Conservation (phyloP, 2,329 filamentous ascomycete genomes). For the Stachybotrys chlorohalonatus region DNA sequence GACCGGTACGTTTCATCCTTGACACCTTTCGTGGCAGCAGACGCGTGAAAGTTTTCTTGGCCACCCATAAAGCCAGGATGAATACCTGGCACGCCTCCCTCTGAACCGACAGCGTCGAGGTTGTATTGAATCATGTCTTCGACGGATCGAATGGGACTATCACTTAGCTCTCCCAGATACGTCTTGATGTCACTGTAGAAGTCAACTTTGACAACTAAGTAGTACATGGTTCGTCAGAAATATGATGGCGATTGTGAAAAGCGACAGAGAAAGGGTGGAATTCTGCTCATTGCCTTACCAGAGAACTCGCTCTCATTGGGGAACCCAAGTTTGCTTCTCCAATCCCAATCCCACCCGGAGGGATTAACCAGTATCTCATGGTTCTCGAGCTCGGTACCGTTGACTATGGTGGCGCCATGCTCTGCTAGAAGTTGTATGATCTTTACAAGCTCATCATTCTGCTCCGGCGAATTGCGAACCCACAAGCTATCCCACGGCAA, state of each 20-base stretch:
- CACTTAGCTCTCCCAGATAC: constrained; percentile 54
- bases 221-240: too few relatives aligned
- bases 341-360: constrained; percentile 68
- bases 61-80: constrained; percentile 59
- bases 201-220: constrained; percentile 48
- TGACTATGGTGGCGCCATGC: constrained; percentile 59
- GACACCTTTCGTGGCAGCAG: constrained; percentile 48
- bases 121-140: constrained; percentile 61
- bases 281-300: constrained; percentile 23
- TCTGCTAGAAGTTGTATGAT: constrained; percentile 41
- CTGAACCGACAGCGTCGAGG: constrained; percentile 52
- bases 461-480: constrained; percentile 44
- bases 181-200: constrained; percentile 54
- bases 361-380: constrained; percentile 54
- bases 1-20: constrained; percentile 58
- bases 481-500: constrained; percentile 67
- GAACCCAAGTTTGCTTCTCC: constrained; percentile 49
- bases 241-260: too few relatives aligned
- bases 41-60: constrained; percentile 62
- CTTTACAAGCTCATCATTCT: constrained; percentile 43
- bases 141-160: constrained; percentile 49
- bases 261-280: too few relatives aligned
- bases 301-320: constrained; percentile 69
- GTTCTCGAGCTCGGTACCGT: constrained; percentile 59
- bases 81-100: constrained; percentile 53